Evolutionary conservation across 1,284 basidiomycete genomes (phyloP), one percentile per base, ranked within the genome.

Genomic region (Porogramme epimiltina): DNA sequence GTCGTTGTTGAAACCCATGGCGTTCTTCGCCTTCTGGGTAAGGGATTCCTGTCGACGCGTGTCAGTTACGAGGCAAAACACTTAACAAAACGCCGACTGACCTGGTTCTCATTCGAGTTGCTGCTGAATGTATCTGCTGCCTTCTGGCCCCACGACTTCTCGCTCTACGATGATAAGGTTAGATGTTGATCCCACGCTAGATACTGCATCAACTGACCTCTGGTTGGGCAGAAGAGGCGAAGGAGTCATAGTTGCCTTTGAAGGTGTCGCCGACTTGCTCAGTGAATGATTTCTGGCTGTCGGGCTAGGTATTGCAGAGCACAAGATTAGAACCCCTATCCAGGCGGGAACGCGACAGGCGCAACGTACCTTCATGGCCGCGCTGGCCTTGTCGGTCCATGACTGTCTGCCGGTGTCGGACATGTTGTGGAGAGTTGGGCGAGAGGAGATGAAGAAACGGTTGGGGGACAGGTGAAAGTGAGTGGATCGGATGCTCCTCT

Each of bases 131-230:
- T 66, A 70, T 86, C 84, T 47, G 77, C 72, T 15, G 72, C 61
- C 52, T 82, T 69, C 71, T 84, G 81, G 39, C 71, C 66, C 50
- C 67, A 71, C 26, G 73, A 66, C 73, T 84, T 84, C 75, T 84
- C 42, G 55, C 52, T 59, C 66, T 67, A 54, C 13, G 55, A 4
- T 11, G 10, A 44, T 13, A 31, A 31, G 13, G 28, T 31, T 31
- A 6, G 13, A 31, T 13, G 28, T 13, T 13, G 13, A 31, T 31
- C 6, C 28, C 6, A 13, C 28, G 13, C 8, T 6, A 31, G 28
- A 31, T n/a, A n/a, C n/a, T 31, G 28, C 13, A 31, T 31, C 13
- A 8, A 13, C 28, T 31, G 28, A 31, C 28, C 59, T 74, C 57
- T 37, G 74, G 74, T 62, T 75, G 70, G 36, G 66, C n/a, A 37